Percentiles rank a stretch among this genome's conserved stretches.
phyloP scores from a whole-genome alignment of 331 rosid species.

The Ulmus americana region DNA sequence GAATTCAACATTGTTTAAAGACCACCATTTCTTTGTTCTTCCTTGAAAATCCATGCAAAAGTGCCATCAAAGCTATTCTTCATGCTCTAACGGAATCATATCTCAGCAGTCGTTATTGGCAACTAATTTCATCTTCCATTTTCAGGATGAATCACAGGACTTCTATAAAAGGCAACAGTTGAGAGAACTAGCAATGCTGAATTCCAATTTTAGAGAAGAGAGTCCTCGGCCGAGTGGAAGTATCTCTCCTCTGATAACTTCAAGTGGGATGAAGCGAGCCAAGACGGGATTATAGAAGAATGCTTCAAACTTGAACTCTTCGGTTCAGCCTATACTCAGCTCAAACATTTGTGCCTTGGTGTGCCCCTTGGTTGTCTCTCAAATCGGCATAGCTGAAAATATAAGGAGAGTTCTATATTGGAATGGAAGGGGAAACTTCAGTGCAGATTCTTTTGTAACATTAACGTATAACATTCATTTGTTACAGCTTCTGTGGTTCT shows the following conservation, averaged over 20 bases:
- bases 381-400: constrained; percentile 32
- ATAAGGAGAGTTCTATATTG: constrained; percentile 15
- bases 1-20: no score
- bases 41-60: no score
- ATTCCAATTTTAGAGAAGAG: constrained; percentile 85
- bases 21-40: no score
- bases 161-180: constrained; percentile 58
- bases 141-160: constrained; percentile 84
- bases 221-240: constrained; percentile 89
- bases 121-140: constrained; percentile 46
- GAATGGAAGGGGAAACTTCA: constrained; percentile 14
- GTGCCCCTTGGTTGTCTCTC: constrained; percentile 29
- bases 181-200: constrained; percentile 83
- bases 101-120: constrained; percentile 22
- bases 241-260: constrained; percentile 65
- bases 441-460: constrained; percentile 18
- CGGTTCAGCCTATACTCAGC: constrained; percentile 2
- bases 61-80: no score
- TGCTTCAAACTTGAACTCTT: constrained; percentile 1
- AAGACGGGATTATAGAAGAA: constrained; percentile 58
- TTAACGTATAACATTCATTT: constrained; percentile 26
- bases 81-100: no score
- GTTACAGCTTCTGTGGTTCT: constrained; percentile 22
- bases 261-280: constrained; percentile 79
- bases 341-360: constrained; percentile 22